phyloP scores from a whole-genome alignment of 805 yeast species.

The Monosporozyma aquatica region DNA sequence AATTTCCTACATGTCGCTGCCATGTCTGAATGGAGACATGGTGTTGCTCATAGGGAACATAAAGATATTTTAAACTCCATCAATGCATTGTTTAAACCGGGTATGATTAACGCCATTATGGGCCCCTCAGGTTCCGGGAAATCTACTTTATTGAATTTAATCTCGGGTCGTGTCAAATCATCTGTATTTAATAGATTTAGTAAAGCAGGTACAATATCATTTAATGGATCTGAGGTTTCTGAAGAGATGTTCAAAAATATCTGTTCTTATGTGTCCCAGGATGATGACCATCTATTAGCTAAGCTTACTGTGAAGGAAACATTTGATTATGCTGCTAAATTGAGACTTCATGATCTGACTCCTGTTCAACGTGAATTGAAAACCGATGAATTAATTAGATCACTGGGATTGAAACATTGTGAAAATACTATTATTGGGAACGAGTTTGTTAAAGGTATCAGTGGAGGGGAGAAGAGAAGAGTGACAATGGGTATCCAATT shows the following conservation, averaged over 20 bases:
- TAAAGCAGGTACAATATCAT: constrained; percentile 35
- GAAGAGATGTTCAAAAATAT: constrained; percentile 32
- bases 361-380: constrained; percentile 37
- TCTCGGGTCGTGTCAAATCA: constrained; percentile 49
- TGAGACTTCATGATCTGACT: constrained; percentile 45
- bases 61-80: constrained; percentile 38
- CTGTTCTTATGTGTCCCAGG: constrained; percentile 75
- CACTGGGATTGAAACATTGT: constrained; percentile 65
- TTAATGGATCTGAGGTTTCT: constrained; percentile 36
- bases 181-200: constrained; percentile 23
- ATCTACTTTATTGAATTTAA: constrained; percentile 52
- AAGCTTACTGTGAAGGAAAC: constrained; percentile 74
- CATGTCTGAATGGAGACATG: constrained; percentile 6
- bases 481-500: constrained; percentile 76
- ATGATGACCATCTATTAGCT: constrained; percentile 63
- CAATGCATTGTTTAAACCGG: constrained; percentile 43
- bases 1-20: constrained; percentile 3
- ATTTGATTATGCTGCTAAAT: constrained; percentile 55
- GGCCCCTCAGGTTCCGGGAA: constrained; percentile 82
- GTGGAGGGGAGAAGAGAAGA: constrained; percentile 86
- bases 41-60: constrained; percentile 11
- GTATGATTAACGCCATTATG: constrained; percentile 60
- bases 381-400: constrained; percentile 51
- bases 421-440: constrained; percentile 64
- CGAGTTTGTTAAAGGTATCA: constrained; percentile 55